Evolutionary conservation across 352 stramenopile species (phyloP).

Genomic region (Phytopythium ostracodes): DNA sequence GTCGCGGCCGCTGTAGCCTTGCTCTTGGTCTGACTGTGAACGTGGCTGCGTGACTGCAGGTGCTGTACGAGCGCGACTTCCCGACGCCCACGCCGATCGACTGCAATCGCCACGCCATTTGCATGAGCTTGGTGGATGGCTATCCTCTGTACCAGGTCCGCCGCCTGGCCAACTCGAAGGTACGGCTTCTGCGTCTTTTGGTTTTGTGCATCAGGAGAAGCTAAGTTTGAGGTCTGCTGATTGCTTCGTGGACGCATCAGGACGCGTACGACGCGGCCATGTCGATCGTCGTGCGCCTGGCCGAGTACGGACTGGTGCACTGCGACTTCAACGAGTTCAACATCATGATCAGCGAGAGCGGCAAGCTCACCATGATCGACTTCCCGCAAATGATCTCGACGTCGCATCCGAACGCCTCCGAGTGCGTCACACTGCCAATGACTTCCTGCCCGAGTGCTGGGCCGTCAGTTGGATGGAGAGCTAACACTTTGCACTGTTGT

Average conservation of each 20-base stretch:
- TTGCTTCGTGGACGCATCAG: conserved; percentile 14
- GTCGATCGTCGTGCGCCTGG: conserved; percentile 95
- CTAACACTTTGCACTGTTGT: conserved; percentile 35
- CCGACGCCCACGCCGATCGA: conserved; percentile 97
- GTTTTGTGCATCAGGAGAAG: too few relatives aligned
- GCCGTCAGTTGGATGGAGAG: conserved; percentile 13
- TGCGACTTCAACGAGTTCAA: conserved; percentile 99
- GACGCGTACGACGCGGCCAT: conserved; percentile 95
- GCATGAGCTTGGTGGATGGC: conserved; percentile 96
- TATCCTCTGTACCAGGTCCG: conserved; percentile 96
- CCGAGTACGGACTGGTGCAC: conserved; percentile 97
- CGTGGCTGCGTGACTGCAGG: conserved; percentile 17
- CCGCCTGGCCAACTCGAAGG: conserved; percentile 87
- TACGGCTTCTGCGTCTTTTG: conserved; percentile 3
- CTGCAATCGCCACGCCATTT: conserved; percentile 97
- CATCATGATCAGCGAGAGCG: conserved; percentile 94
- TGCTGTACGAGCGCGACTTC: conserved; percentile 95
- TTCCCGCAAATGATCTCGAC: conserved; percentile 99
- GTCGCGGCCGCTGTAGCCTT: not conserved
- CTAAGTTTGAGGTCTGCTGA: too few relatives aligned
- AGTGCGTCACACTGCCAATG: too few relatives aligned
- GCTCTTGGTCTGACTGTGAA: not conserved
- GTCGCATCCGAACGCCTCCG: conserved; percentile 95
- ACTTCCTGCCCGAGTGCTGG: too few relatives aligned
- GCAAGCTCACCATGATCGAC: conserved; percentile 99